These are phyloP conservation scores for Gamsiella multidivaricata DNA, from an alignment of 192 early-diverging fungal species.

Conservation along the genomic window DNA sequence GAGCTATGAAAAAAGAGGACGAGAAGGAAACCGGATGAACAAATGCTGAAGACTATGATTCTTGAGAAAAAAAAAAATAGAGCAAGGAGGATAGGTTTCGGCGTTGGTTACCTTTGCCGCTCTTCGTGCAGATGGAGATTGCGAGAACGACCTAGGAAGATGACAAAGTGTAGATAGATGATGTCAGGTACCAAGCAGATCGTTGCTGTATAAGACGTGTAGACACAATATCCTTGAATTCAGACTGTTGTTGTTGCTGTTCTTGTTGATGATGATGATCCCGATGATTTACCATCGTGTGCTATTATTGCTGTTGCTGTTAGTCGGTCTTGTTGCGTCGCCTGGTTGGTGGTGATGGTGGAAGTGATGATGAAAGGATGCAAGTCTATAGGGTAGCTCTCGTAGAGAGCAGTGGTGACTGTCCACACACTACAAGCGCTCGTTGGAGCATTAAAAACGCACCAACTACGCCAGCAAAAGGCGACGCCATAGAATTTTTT, in stretches of 20 bases:
- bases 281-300: not conserved
- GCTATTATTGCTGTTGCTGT: not conserved
- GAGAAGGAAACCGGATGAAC: not conserved
- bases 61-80: not conserved
- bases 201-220: no score
- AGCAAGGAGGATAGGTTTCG: not conserved
- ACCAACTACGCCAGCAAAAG: no score
- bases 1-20: slow-evolving; percentile 56
- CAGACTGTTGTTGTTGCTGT: no score
- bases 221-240: no score
- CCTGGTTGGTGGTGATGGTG: not conserved
- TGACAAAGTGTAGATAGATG: not conserved
- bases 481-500: no score
- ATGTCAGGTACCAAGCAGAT: not conserved
- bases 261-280: no score
- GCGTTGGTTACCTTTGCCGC: slow-evolving; percentile 81
- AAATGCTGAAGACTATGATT: not conserved
- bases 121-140: slow-evolving; percentile 90
- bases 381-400: no score
- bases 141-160: slow-evolving; percentile 87
- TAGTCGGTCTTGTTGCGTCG: not conserved
- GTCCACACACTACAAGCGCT: no score
- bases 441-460: no score
- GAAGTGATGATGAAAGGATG: slow-evolving; percentile 1
- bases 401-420: no score